Evolutionary conservation across 768 basidiomycete species (phyloP).

Genomic region (Lactarius sanguifluus): DNA sequence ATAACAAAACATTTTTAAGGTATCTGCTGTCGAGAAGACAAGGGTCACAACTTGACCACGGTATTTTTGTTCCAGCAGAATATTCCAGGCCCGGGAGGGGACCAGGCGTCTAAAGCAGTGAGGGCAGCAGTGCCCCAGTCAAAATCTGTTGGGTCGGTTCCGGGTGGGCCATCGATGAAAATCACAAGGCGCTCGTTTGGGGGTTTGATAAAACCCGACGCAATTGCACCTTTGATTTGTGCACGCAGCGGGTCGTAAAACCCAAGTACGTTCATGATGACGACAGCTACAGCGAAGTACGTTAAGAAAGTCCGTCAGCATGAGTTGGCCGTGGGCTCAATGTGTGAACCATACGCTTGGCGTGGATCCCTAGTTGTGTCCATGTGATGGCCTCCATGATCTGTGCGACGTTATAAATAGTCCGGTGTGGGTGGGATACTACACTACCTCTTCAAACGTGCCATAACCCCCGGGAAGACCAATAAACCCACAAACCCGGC

Average conservation of each 20-base stretch:
- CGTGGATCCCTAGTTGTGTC: conserved; percentile 88
- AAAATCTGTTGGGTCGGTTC: conserved; percentile 54
- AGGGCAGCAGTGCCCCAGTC: conserved; percentile 80
- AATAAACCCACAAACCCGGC: conserved; percentile 74
- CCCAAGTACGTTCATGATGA: conserved; percentile 80
- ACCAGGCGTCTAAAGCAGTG: conserved; percentile 63
- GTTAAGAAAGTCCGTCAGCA: not conserved
- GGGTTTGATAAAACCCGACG: conserved; percentile 72
- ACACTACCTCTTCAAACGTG: conserved; percentile 87
- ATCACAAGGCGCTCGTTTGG: conserved; percentile 59
- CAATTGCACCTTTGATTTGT: conserved; percentile 65
- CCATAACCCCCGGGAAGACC: conserved; percentile 93
- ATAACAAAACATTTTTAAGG: not conserved
- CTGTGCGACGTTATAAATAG: conserved; percentile 38
- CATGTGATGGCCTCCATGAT: conserved; percentile 92
- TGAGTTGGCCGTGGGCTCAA: not conserved
- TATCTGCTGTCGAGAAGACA: not conserved
- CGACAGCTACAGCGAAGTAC: conserved; percentile 54
- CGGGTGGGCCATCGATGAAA: conserved; percentile 73
- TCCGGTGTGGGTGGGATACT: not conserved
- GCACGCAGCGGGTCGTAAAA: conserved; percentile 83
- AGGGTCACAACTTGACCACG: not conserved
- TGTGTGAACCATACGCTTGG: conserved; percentile 59
- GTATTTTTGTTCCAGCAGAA: conserved; percentile 14
- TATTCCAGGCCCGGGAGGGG: conserved; percentile 9